Conservation (phyloP, 2,329 filamentous ascomycete genomes). For the Daldinia sp. region DNA sequence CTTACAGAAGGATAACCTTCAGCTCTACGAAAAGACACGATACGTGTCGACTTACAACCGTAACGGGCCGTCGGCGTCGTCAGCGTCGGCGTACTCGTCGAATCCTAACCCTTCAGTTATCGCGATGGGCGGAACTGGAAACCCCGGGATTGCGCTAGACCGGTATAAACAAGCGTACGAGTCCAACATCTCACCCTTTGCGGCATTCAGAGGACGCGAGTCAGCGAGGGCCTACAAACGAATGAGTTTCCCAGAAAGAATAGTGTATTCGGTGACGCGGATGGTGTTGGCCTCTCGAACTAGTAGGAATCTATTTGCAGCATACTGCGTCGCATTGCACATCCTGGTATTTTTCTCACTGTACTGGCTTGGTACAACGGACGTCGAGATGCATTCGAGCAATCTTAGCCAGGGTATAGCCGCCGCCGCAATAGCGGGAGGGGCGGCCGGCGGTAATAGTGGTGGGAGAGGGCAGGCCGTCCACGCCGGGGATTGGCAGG, state of each 20-base stretch:
- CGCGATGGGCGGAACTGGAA: conserved; percentile 62
- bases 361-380: conserved; percentile 79
- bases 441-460: conserved; percentile 47
- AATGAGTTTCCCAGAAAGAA: conserved; percentile 90
- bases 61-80: conserved; percentile 66
- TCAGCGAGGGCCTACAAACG: conserved; percentile 88
- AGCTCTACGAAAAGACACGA: conserved; percentile 95
- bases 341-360: conserved; percentile 85
- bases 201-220: conserved; percentile 93
- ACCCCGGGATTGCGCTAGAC: conserved; percentile 75
- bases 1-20: conserved; percentile 94
- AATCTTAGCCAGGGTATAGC: conserved; percentile 61
- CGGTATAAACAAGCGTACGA: conserved; percentile 94
- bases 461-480: conserved; percentile 47
- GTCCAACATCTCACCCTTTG: conserved; percentile 93
- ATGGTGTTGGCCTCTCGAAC: conserved; percentile 90
- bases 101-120: conserved; percentile 81
- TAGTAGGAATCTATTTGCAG: conserved; percentile 92
- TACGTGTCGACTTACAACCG: conserved; percentile 95
- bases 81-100: conserved; percentile 68
- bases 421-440: conserved; percentile 54
- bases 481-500: conserved; percentile 67
- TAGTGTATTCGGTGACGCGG: conserved; percentile 88
- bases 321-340: conserved; percentile 89
- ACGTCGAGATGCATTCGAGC: conserved; percentile 69